Conservation (phyloP, 129 eudicot species). For the Logfia minima region DNA sequence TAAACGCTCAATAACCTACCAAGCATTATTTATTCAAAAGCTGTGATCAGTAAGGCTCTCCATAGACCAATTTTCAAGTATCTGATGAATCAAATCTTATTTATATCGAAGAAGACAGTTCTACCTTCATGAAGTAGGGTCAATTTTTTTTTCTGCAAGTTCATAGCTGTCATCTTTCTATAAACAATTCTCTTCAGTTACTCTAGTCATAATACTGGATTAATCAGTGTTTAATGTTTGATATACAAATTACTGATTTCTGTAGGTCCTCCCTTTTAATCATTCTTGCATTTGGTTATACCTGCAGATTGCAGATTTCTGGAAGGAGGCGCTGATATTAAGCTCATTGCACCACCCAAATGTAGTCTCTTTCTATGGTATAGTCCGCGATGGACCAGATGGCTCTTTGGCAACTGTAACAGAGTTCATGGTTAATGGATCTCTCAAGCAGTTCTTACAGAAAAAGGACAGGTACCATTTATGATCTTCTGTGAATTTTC, state of each 20-base stretch:
- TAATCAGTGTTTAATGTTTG: neutral
- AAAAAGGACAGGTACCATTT: constrained; percentile 49
- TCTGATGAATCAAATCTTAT: neutral
- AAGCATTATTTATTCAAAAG: neutral
- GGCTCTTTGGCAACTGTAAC: constrained; percentile 70
- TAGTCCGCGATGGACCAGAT: constrained; percentile 70
- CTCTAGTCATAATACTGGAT: neutral
- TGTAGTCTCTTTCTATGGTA: constrained; percentile 73
- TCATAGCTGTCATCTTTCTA: neutral
- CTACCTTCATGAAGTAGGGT: neutral
- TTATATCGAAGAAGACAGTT: neutral
- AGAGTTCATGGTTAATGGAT: constrained; percentile 72
- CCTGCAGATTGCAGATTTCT: constrained; percentile 41
- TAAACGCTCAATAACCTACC: neutral
- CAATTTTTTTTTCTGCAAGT: neutral
- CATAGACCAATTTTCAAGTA: neutral
- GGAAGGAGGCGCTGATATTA: constrained; percentile 52
- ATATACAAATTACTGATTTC: neutral
- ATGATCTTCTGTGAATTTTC: constrained; percentile 16
- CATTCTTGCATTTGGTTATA: constrained; percentile 1
- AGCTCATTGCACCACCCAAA: constrained; percentile 71
- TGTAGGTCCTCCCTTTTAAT: neutral
- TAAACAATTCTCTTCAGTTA: neutral
- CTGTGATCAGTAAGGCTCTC: neutral
- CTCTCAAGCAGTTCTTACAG: constrained; percentile 57